These are phyloP conservation scores for Yamadazyma sp. DNA, from an alignment of 1,139 yeast genomes.

Conservation along the genomic window DNA sequence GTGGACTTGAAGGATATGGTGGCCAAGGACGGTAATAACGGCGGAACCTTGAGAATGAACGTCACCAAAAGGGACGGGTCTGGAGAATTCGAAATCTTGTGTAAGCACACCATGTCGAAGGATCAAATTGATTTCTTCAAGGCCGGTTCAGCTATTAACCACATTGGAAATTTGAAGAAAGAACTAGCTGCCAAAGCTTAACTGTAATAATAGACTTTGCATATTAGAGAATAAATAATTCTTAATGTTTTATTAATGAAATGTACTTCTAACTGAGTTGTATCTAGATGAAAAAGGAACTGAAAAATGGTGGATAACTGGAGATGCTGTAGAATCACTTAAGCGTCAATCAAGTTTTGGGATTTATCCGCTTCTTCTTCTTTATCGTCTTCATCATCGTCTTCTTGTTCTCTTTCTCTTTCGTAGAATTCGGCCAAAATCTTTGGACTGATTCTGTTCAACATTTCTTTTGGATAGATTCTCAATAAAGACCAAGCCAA, in stretches of 20 bases:
- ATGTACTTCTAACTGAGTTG: constrained; percentile 1
- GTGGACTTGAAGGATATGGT: constrained; percentile 76
- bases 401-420: constrained; percentile 67
- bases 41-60: constrained; percentile 70
- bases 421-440: constrained; percentile 93
- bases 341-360: constrained; percentile 55
- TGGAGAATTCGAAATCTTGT: constrained; percentile 56
- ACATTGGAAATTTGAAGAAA: constrained; percentile 69
- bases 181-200: constrained; percentile 15
- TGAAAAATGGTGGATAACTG: not conserved
- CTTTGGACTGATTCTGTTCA: constrained; percentile 98
- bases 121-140: constrained; percentile 95
- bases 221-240: not conserved
- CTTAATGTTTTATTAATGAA: constrained; percentile 1
- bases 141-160: constrained; percentile 95
- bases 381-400: constrained; percentile 54
- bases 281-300: not conserved
- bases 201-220: constrained; percentile 1
- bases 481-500: constrained; percentile 98
- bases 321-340: constrained; percentile 10
- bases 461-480: constrained; percentile 97
- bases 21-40: constrained; percentile 79
- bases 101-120: constrained; percentile 94
- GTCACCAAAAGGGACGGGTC: constrained; percentile 79
- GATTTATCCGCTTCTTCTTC: constrained; percentile 33